Evolutionary conservation across 352 stramenopile species (phyloP), one percentile per base, ranked within the genome.

Genomic region (Globisporangium spinosum): DNA sequence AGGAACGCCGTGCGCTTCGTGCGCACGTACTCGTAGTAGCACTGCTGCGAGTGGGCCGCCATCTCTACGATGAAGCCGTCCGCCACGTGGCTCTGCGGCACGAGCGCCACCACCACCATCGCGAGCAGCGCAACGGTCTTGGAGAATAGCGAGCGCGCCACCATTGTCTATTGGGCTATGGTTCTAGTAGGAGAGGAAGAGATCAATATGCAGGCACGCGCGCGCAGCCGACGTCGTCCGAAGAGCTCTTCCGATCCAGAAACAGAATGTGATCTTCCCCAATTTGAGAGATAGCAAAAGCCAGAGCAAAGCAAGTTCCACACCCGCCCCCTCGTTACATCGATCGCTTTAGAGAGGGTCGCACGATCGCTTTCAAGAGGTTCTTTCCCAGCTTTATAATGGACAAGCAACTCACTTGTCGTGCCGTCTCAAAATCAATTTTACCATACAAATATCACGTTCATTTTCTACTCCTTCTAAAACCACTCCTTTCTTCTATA

Each of bases 1-100:
- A 95, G 79, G 72, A 81, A 95, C n/a, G 87, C 87, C 62, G 85
- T 95, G 69, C 87, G 83, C 74, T 93, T 93, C 59, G 82, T 90
- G 66, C 85, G 84, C 64, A 95, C 85, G 63, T 95, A 93, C 73
- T 95, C 87, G 57, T 86, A 89, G 73, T 90, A 95, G 60, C 87
- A 95, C 72, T 93, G 80, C 68, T 89, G 76, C 58, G 77, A 75
- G 35, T 70, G 62, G 6, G 70, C 79, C 20, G 80, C 72, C 40
- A 93, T 69, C 58, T 83, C 73, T 10, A 92, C 68, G 23, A 93
- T 89, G 60, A 95, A 79, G 0, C 74, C 79, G 43, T 69, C 64
- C 40, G 51, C 64, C 13, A 49, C 29, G 40, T 22, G 34, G n/a
- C 22, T 65, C 1, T 62, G 56, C 7, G 77, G 58, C 4, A 77